A percentile compares a stretch with the other conserved stretches of the same genome.
phyloP scores from a whole-genome alignment of 1,284 basidiomycete genomes.

The Sphagnurus paluster region DNA sequence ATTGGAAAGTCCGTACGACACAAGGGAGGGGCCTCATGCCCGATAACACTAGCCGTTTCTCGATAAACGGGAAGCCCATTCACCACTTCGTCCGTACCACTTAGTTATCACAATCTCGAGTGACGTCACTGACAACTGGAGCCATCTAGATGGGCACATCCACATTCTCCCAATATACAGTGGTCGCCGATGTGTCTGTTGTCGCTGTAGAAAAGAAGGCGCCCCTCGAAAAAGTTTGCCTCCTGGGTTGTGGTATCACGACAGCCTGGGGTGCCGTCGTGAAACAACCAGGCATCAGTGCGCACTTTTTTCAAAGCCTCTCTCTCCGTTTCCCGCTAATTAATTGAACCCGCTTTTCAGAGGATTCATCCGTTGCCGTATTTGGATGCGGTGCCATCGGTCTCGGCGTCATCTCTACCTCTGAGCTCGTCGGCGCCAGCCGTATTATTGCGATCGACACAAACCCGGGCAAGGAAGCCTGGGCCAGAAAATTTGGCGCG shows the following conservation, averaged over 20 bases:
- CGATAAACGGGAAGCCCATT: slow-evolving; percentile 84
- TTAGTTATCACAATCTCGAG: not conserved
- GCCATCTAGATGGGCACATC: slow-evolving; percentile 93
- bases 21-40: slow-evolving; percentile 98
- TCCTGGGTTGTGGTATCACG: slow-evolving; percentile 95
- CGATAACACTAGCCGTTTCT: slow-evolving; percentile 90
- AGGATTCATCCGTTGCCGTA: slow-evolving; percentile 86
- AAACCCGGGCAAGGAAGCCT: slow-evolving; percentile 83
- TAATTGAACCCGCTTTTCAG: slow-evolving; percentile 45
- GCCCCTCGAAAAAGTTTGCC: slow-evolving; percentile 91
- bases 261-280: slow-evolving; percentile 93
- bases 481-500: slow-evolving; percentile 96
- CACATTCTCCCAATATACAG: slow-evolving; percentile 99
- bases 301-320: slow-evolving; percentile 26
- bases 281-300: slow-evolving; percentile 80
- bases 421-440: slow-evolving; percentile 75
- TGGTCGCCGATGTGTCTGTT: slow-evolving; percentile 96
- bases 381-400: slow-evolving; percentile 98
- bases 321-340: slow-evolving; percentile 2
- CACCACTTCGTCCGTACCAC: slow-evolving; percentile 91
- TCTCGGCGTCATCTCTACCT: slow-evolving; percentile 88
- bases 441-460: slow-evolving; percentile 94
- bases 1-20: slow-evolving; percentile 74
- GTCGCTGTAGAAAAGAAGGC: slow-evolving; percentile 88
- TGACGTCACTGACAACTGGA: slow-evolving; percentile 5